phyloP scores from a whole-genome alignment of 2,329 filamentous ascomycete species.

The Alternaria brassicicola region DNA sequence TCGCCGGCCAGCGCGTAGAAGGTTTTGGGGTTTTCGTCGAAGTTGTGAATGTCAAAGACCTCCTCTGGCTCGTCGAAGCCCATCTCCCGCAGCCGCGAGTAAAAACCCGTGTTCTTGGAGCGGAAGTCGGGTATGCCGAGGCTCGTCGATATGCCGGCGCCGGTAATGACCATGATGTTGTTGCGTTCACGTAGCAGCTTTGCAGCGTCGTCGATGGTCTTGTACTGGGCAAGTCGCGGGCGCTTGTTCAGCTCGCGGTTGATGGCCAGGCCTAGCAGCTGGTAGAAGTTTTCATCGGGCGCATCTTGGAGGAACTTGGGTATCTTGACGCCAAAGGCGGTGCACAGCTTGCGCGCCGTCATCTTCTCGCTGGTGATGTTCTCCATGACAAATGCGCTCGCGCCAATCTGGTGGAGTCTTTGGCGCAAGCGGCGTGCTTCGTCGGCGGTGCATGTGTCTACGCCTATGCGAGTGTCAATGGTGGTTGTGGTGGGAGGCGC shows the following conservation, averaged over 20 bases:
- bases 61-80: slow-evolving; percentile 87
- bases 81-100: slow-evolving; percentile 80
- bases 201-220: slow-evolving; percentile 87
- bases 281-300: slow-evolving; percentile 76
- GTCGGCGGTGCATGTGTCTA: slow-evolving; percentile 41
- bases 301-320: slow-evolving; percentile 74
- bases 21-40: slow-evolving; percentile 81
- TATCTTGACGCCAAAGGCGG: slow-evolving; percentile 80
- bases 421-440: slow-evolving; percentile 73
- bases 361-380: slow-evolving; percentile 63
- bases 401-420: slow-evolving; percentile 76
- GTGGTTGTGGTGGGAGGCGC: not conserved
- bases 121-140: slow-evolving; percentile 97
- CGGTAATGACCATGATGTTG: slow-evolving; percentile 93
- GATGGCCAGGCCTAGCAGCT: slow-evolving; percentile 76
- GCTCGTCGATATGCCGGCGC: slow-evolving; percentile 94
- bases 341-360: slow-evolving; percentile 81
- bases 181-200: slow-evolving; percentile 72
- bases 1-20: slow-evolving; percentile 94
- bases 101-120: slow-evolving; percentile 89
- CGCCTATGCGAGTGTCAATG: slow-evolving; percentile 27
- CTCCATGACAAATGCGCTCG: slow-evolving; percentile 74
- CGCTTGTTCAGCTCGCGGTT: slow-evolving; percentile 81
- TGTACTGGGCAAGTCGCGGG: slow-evolving; percentile 78
- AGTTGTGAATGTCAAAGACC: slow-evolving; percentile 89